A percentile compares a stretch with the other conserved stretches of the same genome.
Conservation (phyloP, 306 rosid genomes). For the Heteromeles arbutifolia region DNA sequence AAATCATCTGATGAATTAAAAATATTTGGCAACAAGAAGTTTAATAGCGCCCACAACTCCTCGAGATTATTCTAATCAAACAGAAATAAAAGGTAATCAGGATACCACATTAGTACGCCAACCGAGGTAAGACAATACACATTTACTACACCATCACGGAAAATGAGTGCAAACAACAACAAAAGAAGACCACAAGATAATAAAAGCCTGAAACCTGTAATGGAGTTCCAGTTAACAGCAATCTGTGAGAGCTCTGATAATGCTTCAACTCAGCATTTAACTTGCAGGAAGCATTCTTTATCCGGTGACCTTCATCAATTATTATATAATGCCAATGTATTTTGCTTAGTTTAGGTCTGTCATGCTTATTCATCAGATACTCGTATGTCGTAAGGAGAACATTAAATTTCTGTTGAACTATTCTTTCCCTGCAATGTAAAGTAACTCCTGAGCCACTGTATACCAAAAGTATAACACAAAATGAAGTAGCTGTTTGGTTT, state of each 20-base stretch:
- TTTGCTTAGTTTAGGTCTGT: slow-evolving; percentile 95
- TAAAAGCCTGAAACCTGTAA: slow-evolving; percentile 61
- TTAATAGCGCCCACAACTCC: slow-evolving; percentile 95
- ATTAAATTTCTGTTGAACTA: slow-evolving; percentile 89
- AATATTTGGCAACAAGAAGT: slow-evolving; percentile 94
- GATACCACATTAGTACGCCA: slow-evolving; percentile 6
- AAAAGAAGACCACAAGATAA: slow-evolving; percentile 8
- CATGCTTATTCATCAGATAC: slow-evolving; percentile 99
- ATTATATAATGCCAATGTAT: slow-evolving; percentile 93
- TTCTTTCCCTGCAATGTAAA: slow-evolving; percentile 70
- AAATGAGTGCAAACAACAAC: not conserved
- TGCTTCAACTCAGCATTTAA: slow-evolving; percentile 87
- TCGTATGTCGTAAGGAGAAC: slow-evolving; percentile 96
- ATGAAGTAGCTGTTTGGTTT: not conserved
- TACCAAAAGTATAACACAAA: not conserved
- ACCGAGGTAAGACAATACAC: slow-evolving; percentile 10
- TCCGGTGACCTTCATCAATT: slow-evolving; percentile 99
- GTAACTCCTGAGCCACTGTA: slow-evolving; percentile 17
- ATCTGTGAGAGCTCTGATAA: slow-evolving; percentile 95
- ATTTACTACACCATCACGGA: slow-evolving; percentile 2
- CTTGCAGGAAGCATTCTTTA: slow-evolving; percentile 99
- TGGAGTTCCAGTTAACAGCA: slow-evolving; percentile 97
- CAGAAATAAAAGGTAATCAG: slow-evolving; percentile 18
- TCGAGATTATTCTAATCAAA: slow-evolving; percentile 90
- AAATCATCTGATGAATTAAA: slow-evolving; percentile 95